Percentiles rank a stretch among this genome's conserved stretches.
phyloP scores from a whole-genome alignment of 805 yeast genomes.

The Pichia manshurica region DNA sequence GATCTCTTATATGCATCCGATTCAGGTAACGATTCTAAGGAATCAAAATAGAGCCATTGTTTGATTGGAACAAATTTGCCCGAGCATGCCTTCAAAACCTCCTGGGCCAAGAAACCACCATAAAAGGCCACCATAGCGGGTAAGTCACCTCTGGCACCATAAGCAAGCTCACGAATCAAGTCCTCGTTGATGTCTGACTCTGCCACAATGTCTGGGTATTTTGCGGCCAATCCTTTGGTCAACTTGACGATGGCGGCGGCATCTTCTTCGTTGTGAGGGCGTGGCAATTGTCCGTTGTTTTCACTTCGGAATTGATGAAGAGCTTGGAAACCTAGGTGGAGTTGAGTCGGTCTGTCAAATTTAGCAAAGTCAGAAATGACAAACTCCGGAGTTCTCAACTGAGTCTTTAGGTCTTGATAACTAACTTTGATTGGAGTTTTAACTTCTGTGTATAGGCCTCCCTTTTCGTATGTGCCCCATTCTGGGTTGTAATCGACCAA shows the following conservation, averaged over 20 bases:
- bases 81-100: constrained; percentile 89
- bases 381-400: constrained; percentile 72
- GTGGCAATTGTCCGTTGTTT: constrained; percentile 65
- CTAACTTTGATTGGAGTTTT: constrained; percentile 65
- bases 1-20: constrained; percentile 51
- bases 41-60: constrained; percentile 90
- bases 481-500: constrained; percentile 47
- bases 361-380: constrained; percentile 86
- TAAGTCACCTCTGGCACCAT: constrained; percentile 85
- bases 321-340: constrained; percentile 90
- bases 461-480: constrained; percentile 63
- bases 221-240: constrained; percentile 52
- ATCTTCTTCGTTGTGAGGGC: constrained; percentile 70
- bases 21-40: constrained; percentile 83
- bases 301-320: constrained; percentile 64
- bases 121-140: constrained; percentile 85
- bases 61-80: constrained; percentile 92
- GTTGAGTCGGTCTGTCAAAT: constrained; percentile 84
- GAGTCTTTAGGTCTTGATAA: constrained; percentile 60
- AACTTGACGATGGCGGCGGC: constrained; percentile 59
- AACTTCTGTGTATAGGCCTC: constrained; percentile 91
- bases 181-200: constrained; percentile 55
- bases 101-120: constrained; percentile 96
- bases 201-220: constrained; percentile 52
- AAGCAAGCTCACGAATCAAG: constrained; percentile 65